These are phyloP conservation scores for Entrophospora sp. DNA, from an alignment of 192 early-diverging fungal species.

Conservation along the genomic window DNA sequence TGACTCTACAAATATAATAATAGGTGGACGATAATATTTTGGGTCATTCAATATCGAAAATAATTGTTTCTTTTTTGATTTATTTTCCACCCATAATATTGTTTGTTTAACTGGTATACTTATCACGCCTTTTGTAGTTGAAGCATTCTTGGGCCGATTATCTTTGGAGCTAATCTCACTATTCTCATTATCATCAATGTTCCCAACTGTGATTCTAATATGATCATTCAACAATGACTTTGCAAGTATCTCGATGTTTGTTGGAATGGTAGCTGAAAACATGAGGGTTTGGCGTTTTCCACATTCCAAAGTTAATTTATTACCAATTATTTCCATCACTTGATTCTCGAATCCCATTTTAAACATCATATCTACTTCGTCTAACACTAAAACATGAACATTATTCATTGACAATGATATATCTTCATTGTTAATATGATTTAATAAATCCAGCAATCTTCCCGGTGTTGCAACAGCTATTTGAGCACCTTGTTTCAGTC, in stretches of 20 bases:
- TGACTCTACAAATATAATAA: conserved; percentile 47
- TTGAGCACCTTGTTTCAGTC: conserved; percentile 46
- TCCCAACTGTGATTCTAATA: conserved; percentile 28
- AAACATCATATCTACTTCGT: conserved; percentile 53
- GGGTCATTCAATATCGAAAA: conserved; percentile 43
- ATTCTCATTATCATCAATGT: neutral
- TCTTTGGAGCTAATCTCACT: too few relatives aligned
- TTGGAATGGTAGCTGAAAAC: conserved; percentile 44
- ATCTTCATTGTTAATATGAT: conserved; percentile 23
- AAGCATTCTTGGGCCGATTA: too few relatives aligned
- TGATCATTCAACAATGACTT: conserved; percentile 23
- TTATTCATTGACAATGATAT: conserved; percentile 31
- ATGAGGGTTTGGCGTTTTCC: conserved; percentile 31
- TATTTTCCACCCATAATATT: conserved; percentile 47
- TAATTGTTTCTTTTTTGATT: conserved; percentile 43
- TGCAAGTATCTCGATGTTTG: conserved; percentile 22
- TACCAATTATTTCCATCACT: conserved; percentile 36
- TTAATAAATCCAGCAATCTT: conserved; percentile 38
- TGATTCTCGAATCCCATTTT: conserved; percentile 45
- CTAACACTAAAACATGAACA: conserved; percentile 40
- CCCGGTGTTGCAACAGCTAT: conserved; percentile 50
- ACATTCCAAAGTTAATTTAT: conserved; percentile 22
- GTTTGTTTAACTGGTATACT: conserved; percentile 38
- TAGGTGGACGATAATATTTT: conserved; percentile 42
- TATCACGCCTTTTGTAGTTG: neutral